Percentiles rank a stretch among this genome's conserved stretches.
phyloP scores from a whole-genome alignment of 345 rosid genomes.

The Rhodamnia argentea region DNA sequence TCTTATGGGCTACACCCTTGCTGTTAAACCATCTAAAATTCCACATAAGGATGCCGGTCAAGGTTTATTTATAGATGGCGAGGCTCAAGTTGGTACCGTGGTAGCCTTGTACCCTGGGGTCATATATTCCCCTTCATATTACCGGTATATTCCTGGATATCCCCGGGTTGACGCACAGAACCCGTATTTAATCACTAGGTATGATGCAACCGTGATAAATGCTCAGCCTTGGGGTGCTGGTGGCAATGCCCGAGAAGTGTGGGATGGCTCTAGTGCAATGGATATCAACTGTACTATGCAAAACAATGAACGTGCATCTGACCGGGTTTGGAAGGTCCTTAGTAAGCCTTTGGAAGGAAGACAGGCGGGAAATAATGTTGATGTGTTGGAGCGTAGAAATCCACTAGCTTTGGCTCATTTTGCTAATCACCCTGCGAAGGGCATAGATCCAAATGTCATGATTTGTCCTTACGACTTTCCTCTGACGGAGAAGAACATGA shows the following conservation, averaged over 20 bases:
- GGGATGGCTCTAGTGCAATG: slow-evolving; percentile 36
- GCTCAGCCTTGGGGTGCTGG: slow-evolving; percentile 88
- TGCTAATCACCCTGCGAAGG: slow-evolving; percentile 63
- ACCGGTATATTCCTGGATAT: slow-evolving; percentile 73
- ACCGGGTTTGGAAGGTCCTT: slow-evolving; percentile 57
- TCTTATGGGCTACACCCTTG: slow-evolving; percentile 50
- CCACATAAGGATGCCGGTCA: slow-evolving; percentile 66
- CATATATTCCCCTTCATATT: slow-evolving; percentile 59
- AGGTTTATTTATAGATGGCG: slow-evolving; percentile 70
- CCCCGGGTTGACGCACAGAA: slow-evolving; percentile 60
- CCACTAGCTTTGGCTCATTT: slow-evolving; percentile 87
- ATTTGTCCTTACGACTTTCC: slow-evolving; percentile 81
- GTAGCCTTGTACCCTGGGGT: slow-evolving; percentile 87
- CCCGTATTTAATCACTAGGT: slow-evolving; percentile 71
- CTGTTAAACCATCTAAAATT: slow-evolving; percentile 53
- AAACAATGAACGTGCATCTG: slow-evolving; percentile 34
- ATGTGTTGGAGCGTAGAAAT: slow-evolving; percentile 66
- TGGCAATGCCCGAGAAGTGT: slow-evolving; percentile 44
- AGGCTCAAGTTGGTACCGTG: slow-evolving; percentile 72
- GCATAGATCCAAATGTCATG: slow-evolving; percentile 72
- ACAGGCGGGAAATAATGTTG: slow-evolving; percentile 9
- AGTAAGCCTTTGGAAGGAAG: slow-evolving; percentile 57
- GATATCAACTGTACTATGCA: slow-evolving; percentile 14
- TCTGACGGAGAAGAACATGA: slow-evolving; percentile 46
- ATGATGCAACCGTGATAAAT: slow-evolving; percentile 70